These are phyloP conservation scores for Penicillium frequentans DNA, from an alignment of 2,329 filamentous ascomycete species.

Conservation along the genomic window DNA sequence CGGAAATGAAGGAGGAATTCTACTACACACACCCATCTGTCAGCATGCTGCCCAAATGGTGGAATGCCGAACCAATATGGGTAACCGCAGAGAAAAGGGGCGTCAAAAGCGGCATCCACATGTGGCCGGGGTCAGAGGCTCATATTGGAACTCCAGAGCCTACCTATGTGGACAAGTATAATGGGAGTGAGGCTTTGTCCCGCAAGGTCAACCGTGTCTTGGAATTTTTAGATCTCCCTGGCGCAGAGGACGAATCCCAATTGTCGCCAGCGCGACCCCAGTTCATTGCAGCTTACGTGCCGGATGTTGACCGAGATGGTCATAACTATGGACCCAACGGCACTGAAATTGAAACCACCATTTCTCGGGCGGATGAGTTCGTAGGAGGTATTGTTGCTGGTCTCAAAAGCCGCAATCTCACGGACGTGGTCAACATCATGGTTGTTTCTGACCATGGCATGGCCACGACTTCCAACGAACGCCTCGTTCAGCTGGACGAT, in stretches of 20 bases:
- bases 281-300: slow-evolving; percentile 91
- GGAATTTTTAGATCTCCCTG: slow-evolving; percentile 80
- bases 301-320: slow-evolving; percentile 83
- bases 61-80: slow-evolving; percentile 93
- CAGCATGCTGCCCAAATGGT: slow-evolving; percentile 87
- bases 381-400: slow-evolving; percentile 73
- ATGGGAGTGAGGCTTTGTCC: slow-evolving; percentile 70
- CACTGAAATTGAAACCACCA: slow-evolving; percentile 80
- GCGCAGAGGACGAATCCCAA: slow-evolving; percentile 59
- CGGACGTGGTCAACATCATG: slow-evolving; percentile 85
- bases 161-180: slow-evolving; percentile 80
- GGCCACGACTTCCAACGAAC: slow-evolving; percentile 81
- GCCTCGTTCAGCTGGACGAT: slow-evolving; percentile 87
- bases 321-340: slow-evolving; percentile 92
- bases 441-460: slow-evolving; percentile 98
- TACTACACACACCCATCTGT: slow-evolving; percentile 76
- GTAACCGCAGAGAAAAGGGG: slow-evolving; percentile 83
- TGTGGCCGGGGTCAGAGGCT: slow-evolving; percentile 98
- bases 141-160: slow-evolving; percentile 74
- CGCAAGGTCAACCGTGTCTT: slow-evolving; percentile 79
- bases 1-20: slow-evolving; percentile 73
- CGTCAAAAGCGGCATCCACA: slow-evolving; percentile 80
- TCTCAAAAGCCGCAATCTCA: slow-evolving; percentile 78
- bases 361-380: slow-evolving; percentile 79
- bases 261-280: slow-evolving; percentile 69